Percentiles rank a stretch among this genome's conserved stretches.
These are phyloP conservation scores for Fusarium citri DNA, from an alignment of 2,329 filamentous ascomycete genomes.

Conservation along the genomic window DNA sequence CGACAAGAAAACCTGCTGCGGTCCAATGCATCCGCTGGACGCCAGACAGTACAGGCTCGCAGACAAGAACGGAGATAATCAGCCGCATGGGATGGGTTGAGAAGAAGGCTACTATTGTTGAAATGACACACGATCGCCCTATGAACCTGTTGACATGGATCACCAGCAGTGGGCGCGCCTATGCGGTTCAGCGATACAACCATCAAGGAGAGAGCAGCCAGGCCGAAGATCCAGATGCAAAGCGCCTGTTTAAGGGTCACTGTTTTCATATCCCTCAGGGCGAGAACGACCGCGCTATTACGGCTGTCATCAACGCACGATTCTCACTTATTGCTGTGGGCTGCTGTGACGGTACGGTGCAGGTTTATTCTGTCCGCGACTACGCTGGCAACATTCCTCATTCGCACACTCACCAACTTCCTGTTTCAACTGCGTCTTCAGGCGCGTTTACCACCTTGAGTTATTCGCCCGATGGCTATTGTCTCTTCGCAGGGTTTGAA, in stretches of 20 bases:
- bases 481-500: slow-evolving; percentile 92
- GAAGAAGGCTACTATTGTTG: slow-evolving; percentile 78
- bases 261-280: slow-evolving; percentile 84
- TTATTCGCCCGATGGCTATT: slow-evolving; percentile 97
- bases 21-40: slow-evolving; percentile 97
- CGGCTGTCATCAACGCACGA: slow-evolving; percentile 88
- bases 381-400: slow-evolving; percentile 92
- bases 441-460: slow-evolving; percentile 79
- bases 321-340: slow-evolving; percentile 94
- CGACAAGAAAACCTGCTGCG: slow-evolving; percentile 91
- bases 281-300: slow-evolving; percentile 71
- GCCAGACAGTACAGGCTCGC: slow-evolving; percentile 81
- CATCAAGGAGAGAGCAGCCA: slow-evolving; percentile 54
- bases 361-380: slow-evolving; percentile 92
- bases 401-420: slow-evolving; percentile 81
- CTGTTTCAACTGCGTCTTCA: slow-evolving; percentile 74
- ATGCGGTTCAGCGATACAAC: slow-evolving; percentile 83
- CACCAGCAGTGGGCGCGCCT: slow-evolving; percentile 86
- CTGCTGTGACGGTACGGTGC: slow-evolving; percentile 80
- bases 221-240: slow-evolving; percentile 61
- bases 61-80: slow-evolving; percentile 91
- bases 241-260: slow-evolving; percentile 86
- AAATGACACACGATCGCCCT: slow-evolving; percentile 93
- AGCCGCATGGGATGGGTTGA: slow-evolving; percentile 88
- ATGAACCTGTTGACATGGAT: slow-evolving; percentile 98